phyloP scores from a whole-genome alignment of 306 rosid genomes.

The Castanea crenata region DNA sequence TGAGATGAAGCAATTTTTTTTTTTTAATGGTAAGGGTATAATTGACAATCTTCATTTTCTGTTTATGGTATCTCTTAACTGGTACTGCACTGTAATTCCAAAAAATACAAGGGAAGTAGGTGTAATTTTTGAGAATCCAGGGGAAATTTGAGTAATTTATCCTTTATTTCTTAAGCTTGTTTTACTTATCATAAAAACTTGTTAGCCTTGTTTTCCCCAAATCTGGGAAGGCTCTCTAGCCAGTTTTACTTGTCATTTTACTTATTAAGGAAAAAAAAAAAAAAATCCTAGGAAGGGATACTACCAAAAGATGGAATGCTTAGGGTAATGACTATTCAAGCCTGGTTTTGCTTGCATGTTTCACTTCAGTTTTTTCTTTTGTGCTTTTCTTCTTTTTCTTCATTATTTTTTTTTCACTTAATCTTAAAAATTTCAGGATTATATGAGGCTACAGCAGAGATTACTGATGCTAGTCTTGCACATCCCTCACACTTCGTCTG shows the following conservation, averaged over 20 bases:
- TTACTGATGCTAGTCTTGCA: constrained; percentile 66
- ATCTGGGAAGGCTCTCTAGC: too few relatives aligned
- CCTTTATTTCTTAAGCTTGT: background rate
- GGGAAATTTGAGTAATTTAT: background rate
- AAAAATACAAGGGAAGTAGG: background rate
- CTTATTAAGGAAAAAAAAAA: too few relatives aligned
- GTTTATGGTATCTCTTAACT: background rate
- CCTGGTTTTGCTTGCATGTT: background rate
- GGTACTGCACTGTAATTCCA: background rate
- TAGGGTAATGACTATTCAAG: background rate
- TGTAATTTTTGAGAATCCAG: background rate
- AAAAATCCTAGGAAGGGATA: background rate
- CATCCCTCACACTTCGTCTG: constrained; percentile 70
- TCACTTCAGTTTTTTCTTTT: background rate
- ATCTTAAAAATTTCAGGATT: constrained; percentile 50
- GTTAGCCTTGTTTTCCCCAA: too few relatives aligned
- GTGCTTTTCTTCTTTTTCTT: background rate
- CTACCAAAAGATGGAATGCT: background rate
- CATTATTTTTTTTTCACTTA: background rate
- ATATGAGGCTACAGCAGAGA: constrained; percentile 90
- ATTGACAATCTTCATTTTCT: background rate
- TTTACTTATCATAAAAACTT: background rate
- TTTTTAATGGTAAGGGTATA: too few relatives aligned
- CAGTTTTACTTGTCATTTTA: too few relatives aligned
- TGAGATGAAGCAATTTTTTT: background rate